Conservation (phyloP, 345 rosid genomes). For the Hibiscus trionum region DNA sequence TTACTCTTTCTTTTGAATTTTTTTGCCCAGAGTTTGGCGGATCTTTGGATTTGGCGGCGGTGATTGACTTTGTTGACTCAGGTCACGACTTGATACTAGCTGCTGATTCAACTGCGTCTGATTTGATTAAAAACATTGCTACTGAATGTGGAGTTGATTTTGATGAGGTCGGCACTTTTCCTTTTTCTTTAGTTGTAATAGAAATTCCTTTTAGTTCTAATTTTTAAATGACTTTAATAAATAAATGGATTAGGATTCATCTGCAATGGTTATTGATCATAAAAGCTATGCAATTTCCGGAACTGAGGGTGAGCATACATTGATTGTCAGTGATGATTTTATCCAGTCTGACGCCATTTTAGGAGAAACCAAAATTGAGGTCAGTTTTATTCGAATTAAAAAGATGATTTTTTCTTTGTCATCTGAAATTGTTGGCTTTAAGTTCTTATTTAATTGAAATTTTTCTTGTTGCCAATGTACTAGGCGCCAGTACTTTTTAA, state of each 20-base stretch:
- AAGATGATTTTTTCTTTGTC: not conserved
- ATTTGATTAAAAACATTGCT: constrained; percentile 44
- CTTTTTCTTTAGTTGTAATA: not conserved
- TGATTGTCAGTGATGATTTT: constrained; percentile 50
- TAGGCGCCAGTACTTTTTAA: constrained; percentile 61
- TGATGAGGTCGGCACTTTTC: constrained; percentile 45
- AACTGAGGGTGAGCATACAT: constrained; percentile 50
- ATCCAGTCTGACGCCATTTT: constrained; percentile 45
- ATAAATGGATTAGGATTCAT: constrained; percentile 38
- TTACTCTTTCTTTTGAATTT: not conserved
- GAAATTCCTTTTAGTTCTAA: not conserved
- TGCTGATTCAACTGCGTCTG: constrained; percentile 58
- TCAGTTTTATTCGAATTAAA: constrained; percentile 7
- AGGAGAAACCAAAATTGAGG: constrained; percentile 51
- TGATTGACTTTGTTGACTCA: constrained; percentile 65
- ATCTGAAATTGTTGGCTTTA: not conserved
- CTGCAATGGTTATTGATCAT: constrained; percentile 62
- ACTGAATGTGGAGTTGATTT: constrained; percentile 66
- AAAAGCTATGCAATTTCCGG: constrained; percentile 39
- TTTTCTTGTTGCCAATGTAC: constrained; percentile 10
- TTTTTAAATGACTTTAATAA: not conserved
- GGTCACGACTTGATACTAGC: constrained; percentile 63
- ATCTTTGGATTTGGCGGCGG: constrained; percentile 41
- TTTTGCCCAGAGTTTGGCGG: constrained; percentile 45
- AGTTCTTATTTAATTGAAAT: not conserved